Percentiles rank a stretch among this genome's conserved stretches.
These are phyloP conservation scores for Fraxinus cuspidata DNA, from an alignment of 257 asterid genomes.

Conservation along the genomic window DNA sequence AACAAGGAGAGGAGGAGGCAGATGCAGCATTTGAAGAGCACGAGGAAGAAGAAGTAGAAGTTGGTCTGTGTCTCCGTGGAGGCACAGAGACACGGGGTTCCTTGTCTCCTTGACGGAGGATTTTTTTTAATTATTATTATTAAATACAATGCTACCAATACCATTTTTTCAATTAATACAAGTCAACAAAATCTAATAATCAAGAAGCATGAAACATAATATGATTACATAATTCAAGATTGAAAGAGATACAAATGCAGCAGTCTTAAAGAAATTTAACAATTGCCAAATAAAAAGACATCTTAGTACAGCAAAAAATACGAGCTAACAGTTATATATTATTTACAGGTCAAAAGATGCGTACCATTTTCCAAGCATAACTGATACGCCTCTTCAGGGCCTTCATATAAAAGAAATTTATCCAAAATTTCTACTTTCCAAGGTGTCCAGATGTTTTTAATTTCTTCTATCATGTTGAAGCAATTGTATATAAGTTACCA, in stretches of 20 bases:
- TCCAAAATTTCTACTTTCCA: constrained; percentile 95
- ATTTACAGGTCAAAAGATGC: constrained; percentile 24
- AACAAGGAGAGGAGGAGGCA: constrained; percentile 34
- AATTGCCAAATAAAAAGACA: constrained; percentile 15
- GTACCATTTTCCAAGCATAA: constrained; percentile 86
- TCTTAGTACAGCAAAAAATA: background rate
- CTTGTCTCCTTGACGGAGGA: no score
- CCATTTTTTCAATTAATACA: no score
- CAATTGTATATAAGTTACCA: no score
- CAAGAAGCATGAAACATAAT: constrained; percentile 15
- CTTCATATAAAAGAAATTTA: constrained; percentile 72
- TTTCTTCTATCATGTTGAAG: no score
- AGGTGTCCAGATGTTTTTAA: constrained; percentile 55
- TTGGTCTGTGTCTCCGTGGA: no score
- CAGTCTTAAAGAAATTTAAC: background rate
- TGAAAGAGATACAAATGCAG: background rate
- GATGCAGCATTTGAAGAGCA: constrained; percentile 68
- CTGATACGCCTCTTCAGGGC: constrained; percentile 81
- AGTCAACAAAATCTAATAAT: no score
- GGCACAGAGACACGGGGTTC: no score
- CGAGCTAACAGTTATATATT: background rate
- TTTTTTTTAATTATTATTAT: no score
- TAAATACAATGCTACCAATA: no score
- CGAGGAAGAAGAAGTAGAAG: constrained; percentile 60
- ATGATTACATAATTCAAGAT: constrained; percentile 8